Evolutionary conservation across 495 filamentous ascomycete genomes (phyloP).

Genomic region (Staphylotrichum longicolle): DNA sequence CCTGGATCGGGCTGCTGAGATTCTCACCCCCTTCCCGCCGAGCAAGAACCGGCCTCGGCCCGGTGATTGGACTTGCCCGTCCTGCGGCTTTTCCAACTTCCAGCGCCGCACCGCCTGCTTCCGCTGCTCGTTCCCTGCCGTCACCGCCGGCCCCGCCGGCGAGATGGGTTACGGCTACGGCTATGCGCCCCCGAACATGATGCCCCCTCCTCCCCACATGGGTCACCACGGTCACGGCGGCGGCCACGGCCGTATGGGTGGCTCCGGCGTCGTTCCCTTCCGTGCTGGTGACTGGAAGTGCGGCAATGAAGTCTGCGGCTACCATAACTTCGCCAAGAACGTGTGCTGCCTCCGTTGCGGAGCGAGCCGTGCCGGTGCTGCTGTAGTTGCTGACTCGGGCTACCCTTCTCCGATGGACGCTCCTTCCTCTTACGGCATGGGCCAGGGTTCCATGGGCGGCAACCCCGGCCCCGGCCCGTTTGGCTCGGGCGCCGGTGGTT

Average conservation of each 20-base stretch:
- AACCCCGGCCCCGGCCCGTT: slow-evolving; percentile 84
- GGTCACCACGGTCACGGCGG: slow-evolving; percentile 74
- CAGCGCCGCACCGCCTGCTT: slow-evolving; percentile 97
- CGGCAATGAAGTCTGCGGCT: slow-evolving; percentile 94
- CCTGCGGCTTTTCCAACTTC: slow-evolving; percentile 90
- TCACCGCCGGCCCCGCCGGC: slow-evolving; percentile 68
- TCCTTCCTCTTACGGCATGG: slow-evolving; percentile 72
- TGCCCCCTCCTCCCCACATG: slow-evolving; percentile 76
- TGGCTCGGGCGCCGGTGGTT: slow-evolving; percentile 62
- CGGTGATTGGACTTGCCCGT: slow-evolving; percentile 98
- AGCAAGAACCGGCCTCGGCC: slow-evolving; percentile 97
- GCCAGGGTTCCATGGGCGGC: slow-evolving; percentile 76
- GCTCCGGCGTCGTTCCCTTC: slow-evolving; percentile 90
- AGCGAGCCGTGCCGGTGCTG: slow-evolving; percentile 87
- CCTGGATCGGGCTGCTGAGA: slow-evolving; percentile 90
- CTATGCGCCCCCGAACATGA: slow-evolving; percentile 74
- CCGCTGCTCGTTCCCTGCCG: slow-evolving; percentile 95
- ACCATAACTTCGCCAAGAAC: slow-evolving; percentile 99
- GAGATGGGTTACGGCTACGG: slow-evolving; percentile 71
- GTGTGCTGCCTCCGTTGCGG: slow-evolving; percentile 95
- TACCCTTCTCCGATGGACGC: slow-evolving; percentile 90
- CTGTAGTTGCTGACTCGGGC: slow-evolving; percentile 88
- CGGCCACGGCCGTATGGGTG: slow-evolving; percentile 66
- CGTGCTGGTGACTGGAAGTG: slow-evolving; percentile 99
- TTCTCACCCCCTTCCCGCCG: slow-evolving; percentile 92